These are phyloP conservation scores for Bipolaris sorokiniana DNA, from an alignment of 2,329 filamentous ascomycete genomes.

Conservation along the genomic window DNA sequence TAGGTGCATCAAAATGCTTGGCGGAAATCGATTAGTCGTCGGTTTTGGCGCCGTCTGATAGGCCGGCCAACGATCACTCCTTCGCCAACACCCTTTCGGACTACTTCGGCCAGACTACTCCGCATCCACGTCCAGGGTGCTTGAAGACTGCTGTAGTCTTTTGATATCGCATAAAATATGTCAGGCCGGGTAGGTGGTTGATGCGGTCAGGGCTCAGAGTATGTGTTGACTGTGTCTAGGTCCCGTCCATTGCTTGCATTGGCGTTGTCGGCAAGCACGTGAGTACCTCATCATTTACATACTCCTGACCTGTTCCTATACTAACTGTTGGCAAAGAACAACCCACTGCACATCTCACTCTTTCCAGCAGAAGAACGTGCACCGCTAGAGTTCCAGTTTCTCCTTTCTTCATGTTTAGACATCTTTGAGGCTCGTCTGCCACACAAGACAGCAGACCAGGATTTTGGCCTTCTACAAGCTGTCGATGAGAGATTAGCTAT, in stretches of 20 bases:
- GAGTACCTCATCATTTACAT: slow-evolving; percentile 39
- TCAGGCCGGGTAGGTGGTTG: slow-evolving; percentile 13
- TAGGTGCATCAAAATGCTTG: slow-evolving; percentile 37
- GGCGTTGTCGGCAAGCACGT: slow-evolving; percentile 94
- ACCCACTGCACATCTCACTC: slow-evolving; percentile 90
- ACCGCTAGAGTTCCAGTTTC: slow-evolving; percentile 87
- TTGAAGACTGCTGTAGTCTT: neutral
- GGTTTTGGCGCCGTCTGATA: slow-evolving; percentile 41
- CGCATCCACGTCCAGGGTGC: slow-evolving; percentile 13
- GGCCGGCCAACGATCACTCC: slow-evolving; percentile 24
- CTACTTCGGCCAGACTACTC: slow-evolving; percentile 29
- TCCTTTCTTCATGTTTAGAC: slow-evolving; percentile 89
- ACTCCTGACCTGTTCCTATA: neutral
- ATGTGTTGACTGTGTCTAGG: slow-evolving; percentile 42
- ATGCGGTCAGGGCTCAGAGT: neutral
- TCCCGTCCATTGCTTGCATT: slow-evolving; percentile 84
- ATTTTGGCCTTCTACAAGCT: slow-evolving; percentile 89
- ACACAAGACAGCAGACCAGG: slow-evolving; percentile 75
- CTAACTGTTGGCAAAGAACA: slow-evolving; percentile 69
- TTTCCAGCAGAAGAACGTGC: slow-evolving; percentile 78
- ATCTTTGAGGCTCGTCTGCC: slow-evolving; percentile 87
- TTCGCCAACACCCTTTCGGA: slow-evolving; percentile 34
- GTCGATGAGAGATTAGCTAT: slow-evolving; percentile 91
- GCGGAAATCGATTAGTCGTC: slow-evolving; percentile 38
- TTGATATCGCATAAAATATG: slow-evolving; percentile 12